A percentile compares a stretch with the other conserved stretches of the same genome.
Conservation (phyloP, 2,329 filamentous ascomycete species). For the Exophiala sp. region DNA sequence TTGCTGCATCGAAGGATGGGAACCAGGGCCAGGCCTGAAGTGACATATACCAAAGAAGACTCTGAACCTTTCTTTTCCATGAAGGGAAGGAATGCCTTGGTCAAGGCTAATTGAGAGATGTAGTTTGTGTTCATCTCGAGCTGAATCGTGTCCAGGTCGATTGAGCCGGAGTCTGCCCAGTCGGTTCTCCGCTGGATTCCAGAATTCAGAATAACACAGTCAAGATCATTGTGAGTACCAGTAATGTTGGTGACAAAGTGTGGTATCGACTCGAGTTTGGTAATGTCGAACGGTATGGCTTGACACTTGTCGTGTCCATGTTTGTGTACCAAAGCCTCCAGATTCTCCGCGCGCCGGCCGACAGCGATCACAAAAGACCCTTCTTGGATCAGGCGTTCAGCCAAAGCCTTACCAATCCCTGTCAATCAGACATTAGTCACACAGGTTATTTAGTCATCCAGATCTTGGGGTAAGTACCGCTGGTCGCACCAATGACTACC, state of each 20-base stretch:
- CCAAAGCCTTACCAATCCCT: conserved; percentile 48
- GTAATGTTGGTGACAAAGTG: conserved; percentile 40
- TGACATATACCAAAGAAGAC: conserved; percentile 47
- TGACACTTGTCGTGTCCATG: conserved; percentile 47
- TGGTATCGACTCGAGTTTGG: conserved; percentile 47
- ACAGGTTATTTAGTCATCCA: neutral
- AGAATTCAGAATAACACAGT: conserved; percentile 47
- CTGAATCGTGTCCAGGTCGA: conserved; percentile 44
- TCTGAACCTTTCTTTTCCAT: conserved; percentile 44
- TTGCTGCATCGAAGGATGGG: conserved; percentile 48
- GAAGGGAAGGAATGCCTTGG: conserved; percentile 49
- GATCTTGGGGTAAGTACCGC: conserved; percentile 16
- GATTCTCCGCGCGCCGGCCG: conserved; percentile 51
- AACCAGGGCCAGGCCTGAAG: conserved; percentile 50
- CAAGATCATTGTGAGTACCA: conserved; percentile 33
- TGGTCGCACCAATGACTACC: conserved; percentile 52
- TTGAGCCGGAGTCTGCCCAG: conserved; percentile 47
- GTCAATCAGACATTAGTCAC: neutral
- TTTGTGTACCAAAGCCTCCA: conserved; percentile 47
- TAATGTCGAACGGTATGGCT: conserved; percentile 50
- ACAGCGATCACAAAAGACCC: conserved; percentile 48
- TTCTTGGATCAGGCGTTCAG: conserved; percentile 47
- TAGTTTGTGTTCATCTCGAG: conserved; percentile 52
- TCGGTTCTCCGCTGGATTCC: conserved; percentile 52
- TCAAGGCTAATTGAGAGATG: conserved; percentile 47